phyloP scores from a whole-genome alignment of 73 alveolate species.

The Urostyla sp. region DNA sequence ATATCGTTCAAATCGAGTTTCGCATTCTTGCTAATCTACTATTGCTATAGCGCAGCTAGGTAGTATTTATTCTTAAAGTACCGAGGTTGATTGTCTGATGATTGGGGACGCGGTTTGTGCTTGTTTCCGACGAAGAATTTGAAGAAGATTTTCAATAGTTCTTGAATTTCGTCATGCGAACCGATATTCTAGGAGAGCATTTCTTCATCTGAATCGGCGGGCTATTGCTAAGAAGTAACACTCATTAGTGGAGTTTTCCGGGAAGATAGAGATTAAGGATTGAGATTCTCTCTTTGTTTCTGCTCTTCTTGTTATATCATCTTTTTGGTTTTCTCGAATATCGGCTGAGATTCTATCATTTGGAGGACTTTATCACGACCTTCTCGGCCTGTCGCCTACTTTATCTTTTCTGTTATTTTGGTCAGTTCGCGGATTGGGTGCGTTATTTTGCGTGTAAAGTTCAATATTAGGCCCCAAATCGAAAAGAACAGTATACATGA shows the following conservation, averaged over 20 bases:
- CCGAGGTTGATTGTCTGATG: conserved; percentile 21
- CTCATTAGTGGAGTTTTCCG: too few relatives aligned
- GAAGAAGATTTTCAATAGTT: conserved; percentile 56
- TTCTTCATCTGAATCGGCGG: too few relatives aligned
- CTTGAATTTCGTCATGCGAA: conserved; percentile 62
- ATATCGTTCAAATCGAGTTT: too few relatives aligned
- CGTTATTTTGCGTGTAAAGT: conserved; percentile 42
- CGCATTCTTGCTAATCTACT: too few relatives aligned
- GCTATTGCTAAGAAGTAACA: too few relatives aligned
- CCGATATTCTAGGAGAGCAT: too few relatives aligned
- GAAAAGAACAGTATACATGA: conserved; percentile 23
- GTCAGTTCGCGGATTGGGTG: conserved; percentile 50
- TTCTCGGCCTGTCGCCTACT: conserved; percentile 52
- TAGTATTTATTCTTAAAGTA: conserved; percentile 46
- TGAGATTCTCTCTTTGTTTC: too few relatives aligned
- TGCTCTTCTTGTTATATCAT: conserved; percentile 9
- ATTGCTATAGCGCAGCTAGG: conserved; percentile 12
- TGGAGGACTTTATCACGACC: conserved; percentile 44
- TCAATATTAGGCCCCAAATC: conserved; percentile 17
- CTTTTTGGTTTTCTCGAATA: conserved; percentile 43
- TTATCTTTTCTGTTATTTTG: conserved; percentile 42
- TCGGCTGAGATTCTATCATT: conserved; percentile 30
- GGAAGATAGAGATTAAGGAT: too few relatives aligned
- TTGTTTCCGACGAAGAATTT: conserved; percentile 53
- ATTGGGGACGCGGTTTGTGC: conserved; percentile 14